Percentiles rank a stretch among this genome's conserved stretches.
Evolutionary conservation across 1,284 basidiomycete species (phyloP).

Genomic region (Malassezia obtusa): DNA sequence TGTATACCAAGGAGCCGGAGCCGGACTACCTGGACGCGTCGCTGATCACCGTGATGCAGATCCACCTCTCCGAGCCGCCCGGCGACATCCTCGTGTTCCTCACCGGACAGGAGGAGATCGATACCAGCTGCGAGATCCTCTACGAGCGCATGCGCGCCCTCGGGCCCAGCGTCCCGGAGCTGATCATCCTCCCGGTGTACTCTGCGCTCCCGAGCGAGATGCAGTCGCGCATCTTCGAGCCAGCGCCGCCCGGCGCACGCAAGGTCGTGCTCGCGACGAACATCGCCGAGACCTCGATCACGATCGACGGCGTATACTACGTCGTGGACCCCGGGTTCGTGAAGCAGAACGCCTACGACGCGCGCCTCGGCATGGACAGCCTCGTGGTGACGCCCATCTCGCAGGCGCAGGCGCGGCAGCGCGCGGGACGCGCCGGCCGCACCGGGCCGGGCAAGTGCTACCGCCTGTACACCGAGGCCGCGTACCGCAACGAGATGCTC

Average conservation of each 20-base stretch:
- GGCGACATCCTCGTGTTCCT: slow-evolving; percentile 94
- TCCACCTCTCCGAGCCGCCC: slow-evolving; percentile 92
- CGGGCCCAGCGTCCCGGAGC: slow-evolving; percentile 89
- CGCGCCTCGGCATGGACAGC: slow-evolving; percentile 93
- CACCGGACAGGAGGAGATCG: slow-evolving; percentile 94
- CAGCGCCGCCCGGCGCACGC: slow-evolving; percentile 86
- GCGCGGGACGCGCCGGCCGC: slow-evolving; percentile 87
- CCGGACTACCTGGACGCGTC: slow-evolving; percentile 96
- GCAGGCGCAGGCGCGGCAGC: slow-evolving; percentile 91
- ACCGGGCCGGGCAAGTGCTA: slow-evolving; percentile 98
- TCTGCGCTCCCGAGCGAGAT: slow-evolving; percentile 95
- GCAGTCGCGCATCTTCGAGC: slow-evolving; percentile 93
- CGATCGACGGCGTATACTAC: slow-evolving; percentile 97
- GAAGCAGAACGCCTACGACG: slow-evolving; percentile 98
- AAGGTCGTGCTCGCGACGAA: slow-evolving; percentile 98
- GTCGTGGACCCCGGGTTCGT: slow-evolving; percentile 96
- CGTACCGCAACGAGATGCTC: slow-evolving; percentile 96
- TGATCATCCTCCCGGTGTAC: slow-evolving; percentile 92
- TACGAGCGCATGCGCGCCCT: slow-evolving; percentile 97
- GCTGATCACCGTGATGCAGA: slow-evolving; percentile 97
- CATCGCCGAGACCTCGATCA: slow-evolving; percentile 95
- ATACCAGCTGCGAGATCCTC: slow-evolving; percentile 90
- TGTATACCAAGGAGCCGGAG: slow-evolving; percentile 98
- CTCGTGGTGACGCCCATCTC: slow-evolving; percentile 97
- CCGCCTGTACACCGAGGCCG: slow-evolving; percentile 91